These are phyloP conservation scores for Verticillium dahliae DNA, from an alignment of 2,329 filamentous ascomycete species.

Conservation along the genomic window DNA sequence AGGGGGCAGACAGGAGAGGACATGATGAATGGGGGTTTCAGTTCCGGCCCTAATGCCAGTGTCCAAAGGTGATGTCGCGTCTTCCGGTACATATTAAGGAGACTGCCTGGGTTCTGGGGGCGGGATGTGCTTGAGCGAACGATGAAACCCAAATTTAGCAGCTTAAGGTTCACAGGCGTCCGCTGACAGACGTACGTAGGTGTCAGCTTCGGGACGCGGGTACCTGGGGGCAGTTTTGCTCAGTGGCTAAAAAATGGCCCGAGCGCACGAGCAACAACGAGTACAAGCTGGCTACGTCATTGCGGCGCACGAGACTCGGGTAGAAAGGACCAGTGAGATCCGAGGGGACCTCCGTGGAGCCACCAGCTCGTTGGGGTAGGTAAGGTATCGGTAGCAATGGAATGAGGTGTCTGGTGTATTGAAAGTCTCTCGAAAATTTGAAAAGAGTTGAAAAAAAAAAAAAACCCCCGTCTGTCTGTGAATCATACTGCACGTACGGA, in stretches of 20 bases:
- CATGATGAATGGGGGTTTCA: not conserved
- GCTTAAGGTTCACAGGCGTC: not conserved
- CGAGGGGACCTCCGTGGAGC: not conserved
- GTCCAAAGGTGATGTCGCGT: not conserved
- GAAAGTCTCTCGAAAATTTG: not conserved
- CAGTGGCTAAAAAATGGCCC: not conserved
- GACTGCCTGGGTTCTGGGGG: not conserved
- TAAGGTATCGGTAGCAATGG: not conserved
- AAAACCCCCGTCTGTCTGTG: not conserved
- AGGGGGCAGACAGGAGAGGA: not conserved
- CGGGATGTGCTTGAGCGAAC: not conserved
- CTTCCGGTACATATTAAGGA: too few relatives aligned
- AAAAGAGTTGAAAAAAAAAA: not conserved
- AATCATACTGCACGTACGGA: not conserved
- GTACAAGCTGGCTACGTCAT: not conserved
- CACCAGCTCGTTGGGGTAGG: not conserved
- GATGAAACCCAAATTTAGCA: not conserved
- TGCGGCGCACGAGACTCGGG: not conserved
- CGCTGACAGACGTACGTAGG: not conserved
- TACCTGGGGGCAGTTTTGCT: not conserved
- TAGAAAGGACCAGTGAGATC: not conserved
- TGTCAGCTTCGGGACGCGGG: not conserved
- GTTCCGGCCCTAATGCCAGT: not conserved
- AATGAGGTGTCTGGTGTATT: not conserved
- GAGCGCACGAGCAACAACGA: not conserved